phyloP scores from a whole-genome alignment of 2,329 filamentous ascomycete genomes.

The Ophiocordyceps unilateralis region DNA sequence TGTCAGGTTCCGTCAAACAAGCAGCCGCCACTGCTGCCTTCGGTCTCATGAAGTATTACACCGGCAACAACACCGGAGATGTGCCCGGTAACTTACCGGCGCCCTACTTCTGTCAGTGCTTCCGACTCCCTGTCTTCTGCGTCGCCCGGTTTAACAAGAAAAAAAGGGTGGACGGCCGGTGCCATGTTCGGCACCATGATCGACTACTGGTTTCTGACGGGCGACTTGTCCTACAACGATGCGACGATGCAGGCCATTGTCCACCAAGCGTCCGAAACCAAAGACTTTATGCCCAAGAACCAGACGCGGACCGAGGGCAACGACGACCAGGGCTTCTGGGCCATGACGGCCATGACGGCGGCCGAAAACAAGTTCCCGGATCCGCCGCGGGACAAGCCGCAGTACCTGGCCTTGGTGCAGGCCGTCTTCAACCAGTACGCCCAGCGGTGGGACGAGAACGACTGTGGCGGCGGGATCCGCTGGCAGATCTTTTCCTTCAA shows the following conservation, averaged over 20 bases:
- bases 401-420: slow-evolving; percentile 62
- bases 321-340: slow-evolving; percentile 74
- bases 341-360: slow-evolving; percentile 62
- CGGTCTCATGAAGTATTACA: slow-evolving; percentile 31
- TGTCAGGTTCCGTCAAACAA: slow-evolving; percentile 29
- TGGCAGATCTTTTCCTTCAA: slow-evolving; percentile 80
- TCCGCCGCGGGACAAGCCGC: slow-evolving; percentile 41
- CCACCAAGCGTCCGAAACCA: slow-evolving; percentile 41
- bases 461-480: slow-evolving; percentile 57
- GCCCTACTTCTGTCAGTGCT: slow-evolving; percentile 46
- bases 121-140: slow-evolving; percentile 8
- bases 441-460: slow-evolving; percentile 45
- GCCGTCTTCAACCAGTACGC: slow-evolving; percentile 69
- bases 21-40: slow-evolving; percentile 29
- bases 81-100: slow-evolving; percentile 38
- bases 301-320: slow-evolving; percentile 47
- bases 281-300: slow-evolving; percentile 50
- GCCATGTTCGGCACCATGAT: slow-evolving; percentile 54
- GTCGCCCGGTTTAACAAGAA: slow-evolving; percentile 5
- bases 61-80: slow-evolving; percentile 41
- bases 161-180: slow-evolving; percentile 50
- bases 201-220: slow-evolving; percentile 57
- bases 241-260: slow-evolving; percentile 39
- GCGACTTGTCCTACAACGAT: slow-evolving; percentile 46
- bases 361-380: slow-evolving; percentile 62